Evolutionary conservation across 208 protist species (phyloP), one percentile per base, ranked within the genome.

Genomic region (Novymonas esmeraldas): DNA sequence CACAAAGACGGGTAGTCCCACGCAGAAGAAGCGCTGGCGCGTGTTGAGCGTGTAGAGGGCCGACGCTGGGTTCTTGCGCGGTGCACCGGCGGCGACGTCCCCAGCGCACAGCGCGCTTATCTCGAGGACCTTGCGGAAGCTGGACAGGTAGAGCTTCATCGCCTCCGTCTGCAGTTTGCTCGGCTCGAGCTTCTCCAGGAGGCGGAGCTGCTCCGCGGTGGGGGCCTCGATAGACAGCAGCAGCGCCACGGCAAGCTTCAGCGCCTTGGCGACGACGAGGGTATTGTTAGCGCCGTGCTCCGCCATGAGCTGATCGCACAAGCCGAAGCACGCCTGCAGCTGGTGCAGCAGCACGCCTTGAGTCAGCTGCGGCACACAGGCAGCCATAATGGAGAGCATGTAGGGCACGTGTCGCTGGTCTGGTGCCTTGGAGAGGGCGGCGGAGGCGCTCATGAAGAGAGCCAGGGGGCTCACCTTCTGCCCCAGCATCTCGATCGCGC

Each of bases 101-200:
- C 49, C 38, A 26, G 58, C 29, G 63, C 65, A 77, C 24, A 94
- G 68, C 33, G 90, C 90, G 22, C 74, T 69, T 36, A 79, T 60
- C 71, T 95, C 87, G 9, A 95, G 72, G 22, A 95, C 62, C 70
- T 95, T 95, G 60, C 90, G 90, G 64, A 93, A 94, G 20, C 79
- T 81, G 29, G 75, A 67, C 1, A 93, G 57, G 57, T 92, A 94
- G 44, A 91, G 78, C 45, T 84, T 65, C 79, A 91, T 88, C 1
- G 71, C 49, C 48, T 89, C 85, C 14, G 78, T 76, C 24, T 92
- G 82, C 34, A 90, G 62, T 64, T 89, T 90, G 59, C 79, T 92
- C 28, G 90, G 90, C 73, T 89, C 81, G 33, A 95, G 64, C 46
- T 79, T 79, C 77, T 76, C 77, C 44, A 90, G 72, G 3, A 61